Percentiles rank a stretch among this genome's conserved stretches.
Conservation (phyloP, 179 eudicot genomes). For the Silene coronaria region DNA sequence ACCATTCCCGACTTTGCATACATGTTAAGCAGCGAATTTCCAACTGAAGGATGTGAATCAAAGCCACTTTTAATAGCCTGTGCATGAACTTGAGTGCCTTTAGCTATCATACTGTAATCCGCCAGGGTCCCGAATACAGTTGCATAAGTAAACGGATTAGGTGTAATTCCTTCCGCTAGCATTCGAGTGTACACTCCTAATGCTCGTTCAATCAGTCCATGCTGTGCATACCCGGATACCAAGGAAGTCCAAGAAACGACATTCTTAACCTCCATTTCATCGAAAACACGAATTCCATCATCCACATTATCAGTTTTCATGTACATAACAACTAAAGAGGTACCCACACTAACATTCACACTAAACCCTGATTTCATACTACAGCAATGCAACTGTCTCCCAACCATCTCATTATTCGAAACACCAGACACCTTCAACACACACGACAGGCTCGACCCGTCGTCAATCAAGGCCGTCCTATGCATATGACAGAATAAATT, state of each 20-base stretch:
- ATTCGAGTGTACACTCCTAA: slow-evolving; percentile 26
- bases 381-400: slow-evolving; percentile 40
- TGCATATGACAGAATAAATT: slow-evolving; percentile 29
- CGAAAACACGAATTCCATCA: slow-evolving; percentile 28
- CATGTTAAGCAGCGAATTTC: slow-evolving; percentile 43
- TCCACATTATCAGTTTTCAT: slow-evolving; percentile 33
- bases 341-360: slow-evolving; percentile 45
- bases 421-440: slow-evolving; percentile 34
- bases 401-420: slow-evolving; percentile 19
- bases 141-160: slow-evolving; percentile 43
- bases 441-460: slow-evolving; percentile 44
- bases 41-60: slow-evolving; percentile 26
- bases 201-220: slow-evolving; percentile 34
- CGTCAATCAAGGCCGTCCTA: slow-evolving; percentile 21
- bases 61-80: slow-evolving; percentile 32
- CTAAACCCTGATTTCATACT: slow-evolving; percentile 33
- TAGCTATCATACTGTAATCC: slow-evolving; percentile 25
- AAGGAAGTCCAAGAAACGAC: slow-evolving; percentile 50
- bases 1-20: slow-evolving; percentile 38
- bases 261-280: slow-evolving; percentile 40
- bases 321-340: slow-evolving; percentile 45
- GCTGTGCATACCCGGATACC: slow-evolving; percentile 36
- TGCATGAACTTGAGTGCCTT: slow-evolving; percentile 40
- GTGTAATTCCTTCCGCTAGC: slow-evolving; percentile 30
- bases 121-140: slow-evolving; percentile 33